Conservation (phyloP, 805 yeast species). For the Osmozyma mogii region DNA sequence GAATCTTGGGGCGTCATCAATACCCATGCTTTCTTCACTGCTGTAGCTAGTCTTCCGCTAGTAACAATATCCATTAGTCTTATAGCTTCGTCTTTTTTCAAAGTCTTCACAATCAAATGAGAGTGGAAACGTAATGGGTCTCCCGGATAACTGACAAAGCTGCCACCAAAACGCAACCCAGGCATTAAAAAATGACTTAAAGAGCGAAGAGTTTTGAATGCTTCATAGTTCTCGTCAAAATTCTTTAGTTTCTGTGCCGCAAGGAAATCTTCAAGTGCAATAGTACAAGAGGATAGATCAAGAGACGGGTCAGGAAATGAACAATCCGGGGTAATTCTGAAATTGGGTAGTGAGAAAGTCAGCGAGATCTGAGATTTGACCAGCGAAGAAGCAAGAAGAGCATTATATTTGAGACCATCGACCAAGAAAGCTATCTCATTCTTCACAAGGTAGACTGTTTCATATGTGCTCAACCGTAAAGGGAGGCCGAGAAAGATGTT, state of each 20-base stretch:
- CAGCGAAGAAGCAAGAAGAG: conserved; percentile 4
- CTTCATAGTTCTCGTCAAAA: conserved; percentile 8
- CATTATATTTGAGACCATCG: conserved; percentile 28
- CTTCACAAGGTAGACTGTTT: conserved; percentile 56
- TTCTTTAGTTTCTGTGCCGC: not conserved
- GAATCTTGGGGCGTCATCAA: conserved; percentile 21
- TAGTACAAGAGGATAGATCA: not conserved
- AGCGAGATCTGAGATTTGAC: no score
- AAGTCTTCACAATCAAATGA: conserved; percentile 56
- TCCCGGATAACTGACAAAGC: conserved; percentile 86
- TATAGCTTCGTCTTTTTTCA: conserved; percentile 32
- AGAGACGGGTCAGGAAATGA: no score
- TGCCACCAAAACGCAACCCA: conserved; percentile 88
- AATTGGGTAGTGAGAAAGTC: no score
- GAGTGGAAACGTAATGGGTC: conserved; percentile 90
- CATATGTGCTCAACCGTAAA: conserved; percentile 63
- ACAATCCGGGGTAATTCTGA: no score
- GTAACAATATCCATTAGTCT: conserved; percentile 55
- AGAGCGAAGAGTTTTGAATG: conserved; percentile 33
- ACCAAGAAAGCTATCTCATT: conserved; percentile 35
- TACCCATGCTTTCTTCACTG: conserved; percentile 82
- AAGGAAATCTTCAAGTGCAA: conserved; percentile 1
- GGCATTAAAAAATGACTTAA: conserved; percentile 59
- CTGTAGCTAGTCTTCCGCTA: conserved; percentile 89
- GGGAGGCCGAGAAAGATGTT: conserved; percentile 84